Evolutionary conservation across 2,329 filamentous ascomycete genomes (phyloP).

Genomic region (Ceratocystiopsis brevicomis): DNA sequence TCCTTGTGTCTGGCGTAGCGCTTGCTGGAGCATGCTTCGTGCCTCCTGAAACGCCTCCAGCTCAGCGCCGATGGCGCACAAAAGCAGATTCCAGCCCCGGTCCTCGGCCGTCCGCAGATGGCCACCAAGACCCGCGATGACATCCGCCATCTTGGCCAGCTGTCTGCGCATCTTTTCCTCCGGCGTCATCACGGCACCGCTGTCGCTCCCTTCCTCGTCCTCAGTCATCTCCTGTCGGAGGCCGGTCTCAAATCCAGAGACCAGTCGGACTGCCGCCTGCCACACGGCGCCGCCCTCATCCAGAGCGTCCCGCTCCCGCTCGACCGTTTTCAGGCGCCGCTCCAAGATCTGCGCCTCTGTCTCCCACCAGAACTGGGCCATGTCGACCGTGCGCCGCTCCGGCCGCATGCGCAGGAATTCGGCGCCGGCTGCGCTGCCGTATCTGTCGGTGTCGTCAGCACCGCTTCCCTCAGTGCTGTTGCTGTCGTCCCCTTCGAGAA

Average conservation of each 20-base stretch:
- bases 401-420: constrained; percentile 43
- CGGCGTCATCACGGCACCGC: not conserved
- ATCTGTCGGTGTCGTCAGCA: constrained; percentile 4
- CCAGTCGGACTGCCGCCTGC: constrained; percentile 38
- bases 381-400: constrained; percentile 45
- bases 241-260: constrained; percentile 46
- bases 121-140: constrained; percentile 35
- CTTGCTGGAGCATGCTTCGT: constrained; percentile 13
- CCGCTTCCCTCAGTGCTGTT: constrained; percentile 7
- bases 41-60: constrained; percentile 18
- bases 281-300: constrained; percentile 49
- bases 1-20: constrained; percentile 14
- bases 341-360: constrained; percentile 39
- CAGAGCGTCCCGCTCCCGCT: constrained; percentile 44
- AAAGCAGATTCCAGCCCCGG: constrained; percentile 53
- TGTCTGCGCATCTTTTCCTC: constrained; percentile 18
- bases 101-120: constrained; percentile 36
- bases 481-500: not conserved
- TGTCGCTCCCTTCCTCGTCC: constrained; percentile 5
- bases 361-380: constrained; percentile 55
- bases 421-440: constrained; percentile 16
- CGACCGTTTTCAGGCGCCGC: constrained; percentile 33
- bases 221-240: constrained; percentile 35
- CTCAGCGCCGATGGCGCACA: constrained; percentile 55
- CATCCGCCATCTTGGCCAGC: constrained; percentile 34